A percentile compares a stretch with the other conserved stretches of the same genome.
Conservation (phyloP, 2,329 filamentous ascomycete species). For the Verticillium nonalfalfae region DNA sequence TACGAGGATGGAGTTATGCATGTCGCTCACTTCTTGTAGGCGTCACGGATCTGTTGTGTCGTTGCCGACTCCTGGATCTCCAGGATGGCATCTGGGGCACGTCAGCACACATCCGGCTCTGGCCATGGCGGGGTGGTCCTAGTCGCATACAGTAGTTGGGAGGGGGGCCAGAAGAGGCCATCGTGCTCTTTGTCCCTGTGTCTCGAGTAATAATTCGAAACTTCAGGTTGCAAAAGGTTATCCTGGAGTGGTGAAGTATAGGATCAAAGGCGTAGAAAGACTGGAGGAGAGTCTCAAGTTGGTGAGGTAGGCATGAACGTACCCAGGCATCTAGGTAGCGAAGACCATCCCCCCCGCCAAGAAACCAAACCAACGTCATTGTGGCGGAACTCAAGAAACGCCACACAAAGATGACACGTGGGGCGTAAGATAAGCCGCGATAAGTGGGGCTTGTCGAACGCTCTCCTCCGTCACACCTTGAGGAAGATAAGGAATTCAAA, state of each 20-base stretch:
- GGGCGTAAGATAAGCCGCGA: background rate
- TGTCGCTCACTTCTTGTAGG: slow-evolving; percentile 72
- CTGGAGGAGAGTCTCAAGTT: background rate
- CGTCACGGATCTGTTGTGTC: slow-evolving; percentile 80
- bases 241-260: background rate
- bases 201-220: background rate
- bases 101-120: background rate
- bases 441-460: no score
- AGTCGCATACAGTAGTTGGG: slow-evolving; percentile 51
- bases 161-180: slow-evolving; percentile 27
- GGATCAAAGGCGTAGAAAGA: background rate
- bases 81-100: slow-evolving; percentile 60
- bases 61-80: slow-evolving; percentile 68
- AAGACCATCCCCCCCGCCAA: slow-evolving; percentile 5
- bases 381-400: slow-evolving; percentile 22
- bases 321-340: background rate
- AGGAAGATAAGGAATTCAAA: background rate
- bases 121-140: background rate
- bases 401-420: slow-evolving; percentile 2
- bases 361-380: slow-evolving; percentile 30
- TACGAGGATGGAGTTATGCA: background rate
- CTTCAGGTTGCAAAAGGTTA: background rate
- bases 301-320: background rate
- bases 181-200: background rate
- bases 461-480: background rate